Evolutionary conservation across 2,329 filamentous ascomycete genomes (phyloP), one percentile per base, ranked within the genome.

Genomic region (Trichoderma guizhouense): DNA sequence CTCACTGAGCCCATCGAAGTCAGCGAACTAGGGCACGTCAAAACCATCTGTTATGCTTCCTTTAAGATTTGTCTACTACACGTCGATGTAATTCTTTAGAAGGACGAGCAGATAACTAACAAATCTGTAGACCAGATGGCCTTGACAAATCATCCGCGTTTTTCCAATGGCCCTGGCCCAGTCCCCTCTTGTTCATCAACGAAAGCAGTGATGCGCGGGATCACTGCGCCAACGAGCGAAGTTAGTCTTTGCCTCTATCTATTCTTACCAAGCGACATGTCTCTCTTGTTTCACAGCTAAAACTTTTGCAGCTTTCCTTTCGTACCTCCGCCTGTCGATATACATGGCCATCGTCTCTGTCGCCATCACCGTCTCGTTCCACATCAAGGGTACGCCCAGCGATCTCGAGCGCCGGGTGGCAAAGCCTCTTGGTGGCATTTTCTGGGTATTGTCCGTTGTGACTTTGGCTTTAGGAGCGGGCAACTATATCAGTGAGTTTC

Each of bases 301-400:
- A 60, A 9, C 7, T 9, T 6, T 53, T 2, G 18, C 7, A 89
- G 87, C 89, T 0, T 98, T 98, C 79, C 90, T 98, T 32, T 96
- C 95, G 2, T 98, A 96, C 87, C 89, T 98, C 24, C 91, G 95
- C 5, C 88, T 98, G 2, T 91, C 93, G 36, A 89, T 97, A 76
- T 97, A 97, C 83, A 95, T 98, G 88, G 90, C 94, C 74, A 86
- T 99, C 66, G 94, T 98, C 9, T 90, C 93, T 32, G 89, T 97
- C 36, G 95, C 96, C 65, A 97, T 99, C 75, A 90, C 97, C 11
- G 86, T 98, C 65, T 97, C 93, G 15, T 99, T 99, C 81, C 95
- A 99, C 79, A 87, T 99, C 64, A 95, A 94, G 78, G 85, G 85
- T 21, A 83, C 90, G 76, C 93, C 96, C 0, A 88, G 90, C 0